These are phyloP conservation scores for Mortierella sp. DNA, from an alignment of 371 early-diverging fungal genomes.

Conservation along the genomic window DNA sequence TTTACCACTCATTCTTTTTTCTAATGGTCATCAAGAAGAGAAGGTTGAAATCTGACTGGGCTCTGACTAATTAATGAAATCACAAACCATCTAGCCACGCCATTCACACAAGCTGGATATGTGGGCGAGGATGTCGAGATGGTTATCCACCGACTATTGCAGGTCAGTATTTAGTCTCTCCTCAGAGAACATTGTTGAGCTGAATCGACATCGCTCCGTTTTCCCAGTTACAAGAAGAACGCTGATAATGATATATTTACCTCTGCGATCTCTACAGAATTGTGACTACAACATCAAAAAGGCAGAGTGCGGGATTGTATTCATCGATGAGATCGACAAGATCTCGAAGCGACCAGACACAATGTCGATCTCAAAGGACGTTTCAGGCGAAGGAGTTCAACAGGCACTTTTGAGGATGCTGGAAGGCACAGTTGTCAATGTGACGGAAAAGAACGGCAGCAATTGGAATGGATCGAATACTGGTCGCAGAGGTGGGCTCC, in stretches of 20 bases:
- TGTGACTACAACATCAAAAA: conserved; percentile 88
- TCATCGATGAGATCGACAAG: conserved; percentile 95
- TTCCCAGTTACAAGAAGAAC: too few species aligned
- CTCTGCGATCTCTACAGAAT: too few species aligned
- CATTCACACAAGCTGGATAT: conserved; percentile 94
- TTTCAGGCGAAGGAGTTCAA: conserved; percentile 95
- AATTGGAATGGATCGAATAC: conserved; percentile 53
- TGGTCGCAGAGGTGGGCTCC: conserved; percentile 56
- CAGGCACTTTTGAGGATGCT: conserved; percentile 89
- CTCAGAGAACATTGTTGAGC: too few species aligned
- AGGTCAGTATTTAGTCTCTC: conserved; percentile 56
- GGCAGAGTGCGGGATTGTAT: conserved; percentile 92
- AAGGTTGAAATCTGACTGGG: background rate
- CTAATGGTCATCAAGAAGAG: background rate
- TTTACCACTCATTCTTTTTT: too few species aligned
- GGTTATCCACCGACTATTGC: conserved; percentile 86
- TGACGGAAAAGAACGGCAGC: conserved; percentile 83
- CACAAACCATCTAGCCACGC: conserved; percentile 65
- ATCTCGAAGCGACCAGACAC: conserved; percentile 83
- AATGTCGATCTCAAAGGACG: conserved; percentile 85
- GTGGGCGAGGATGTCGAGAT: conserved; percentile 95
- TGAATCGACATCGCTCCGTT: too few species aligned
- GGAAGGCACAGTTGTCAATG: conserved; percentile 88
- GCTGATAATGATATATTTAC: too few species aligned
- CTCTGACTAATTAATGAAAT: background rate